Base-by-base conservation (phyloP, 495 filamentous ascomycete genomes). In the Daldinia decipiens region DNA sequence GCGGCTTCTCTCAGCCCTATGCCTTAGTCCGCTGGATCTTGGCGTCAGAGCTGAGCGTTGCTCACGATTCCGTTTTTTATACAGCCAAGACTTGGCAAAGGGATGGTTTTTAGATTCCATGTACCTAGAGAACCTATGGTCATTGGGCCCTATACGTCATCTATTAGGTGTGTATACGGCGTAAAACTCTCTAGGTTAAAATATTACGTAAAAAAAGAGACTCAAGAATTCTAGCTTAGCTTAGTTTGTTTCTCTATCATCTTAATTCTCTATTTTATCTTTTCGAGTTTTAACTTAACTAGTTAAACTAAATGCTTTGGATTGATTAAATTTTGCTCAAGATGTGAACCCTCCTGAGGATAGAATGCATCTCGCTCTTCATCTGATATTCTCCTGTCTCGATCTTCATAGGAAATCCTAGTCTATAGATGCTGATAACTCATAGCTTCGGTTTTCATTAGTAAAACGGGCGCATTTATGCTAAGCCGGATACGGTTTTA, bases 401-500 rank as follows among this genome's bases (percentile, higher is more conserved):
- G 8, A 3, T 47, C 43, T 47, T 47, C 2, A 2, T 47, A 47
- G 6, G 6, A 11, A 45, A 47, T 47, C 15, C 6, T 5, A 53
- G n/a, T n/a, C 15, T 53, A 53, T 21, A 1, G 24, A 1, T 47
- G 12, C 27, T 15, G 32, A 64, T 19, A 47, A 47, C 19, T 56
- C 26, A 64, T n/a, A 64, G 38, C 61, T 64, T 38, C 9, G 3
- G 1, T 17, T 21, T 38, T 24, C 39, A 12, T 65, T 56, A 65
- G 62, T 15, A 55, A 40, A 32, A n/a, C 8, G 5, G 5, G n/a
- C 2, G 15, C 2, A 21, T 27, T n/a, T 57, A 19, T 5, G 15
- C 15, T 51, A 31, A 29, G 32, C n/a, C 17, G 62, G 59, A 7
- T 53, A 67, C 15, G 59, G 62, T 24, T 27, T 24, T 71, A 79